These are phyloP conservation scores for Xylaria sp. DNA, from an alignment of 2,329 filamentous ascomycete species.

Conservation along the genomic window DNA sequence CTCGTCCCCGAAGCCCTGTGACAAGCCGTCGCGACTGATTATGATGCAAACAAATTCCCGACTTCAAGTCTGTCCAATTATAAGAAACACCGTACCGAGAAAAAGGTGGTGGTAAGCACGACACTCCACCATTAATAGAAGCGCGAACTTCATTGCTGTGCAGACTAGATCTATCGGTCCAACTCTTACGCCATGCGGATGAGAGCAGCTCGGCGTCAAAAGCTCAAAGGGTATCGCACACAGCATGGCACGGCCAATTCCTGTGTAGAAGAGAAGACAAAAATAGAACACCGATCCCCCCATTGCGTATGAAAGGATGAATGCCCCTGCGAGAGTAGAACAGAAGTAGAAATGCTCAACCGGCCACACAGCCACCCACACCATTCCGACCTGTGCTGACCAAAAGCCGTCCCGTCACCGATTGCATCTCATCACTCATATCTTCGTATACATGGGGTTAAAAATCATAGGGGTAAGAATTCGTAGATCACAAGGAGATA, in stretches of 20 bases:
- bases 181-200: slow-evolving; percentile 39
- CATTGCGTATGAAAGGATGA: slow-evolving; percentile 15
- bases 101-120: slow-evolving; percentile 8
- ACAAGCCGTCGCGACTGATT: slow-evolving; percentile 12
- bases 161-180: slow-evolving; percentile 38
- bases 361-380: slow-evolving; percentile 20
- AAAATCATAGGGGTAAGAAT: slow-evolving; percentile 15
- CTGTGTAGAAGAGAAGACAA: slow-evolving; percentile 35
- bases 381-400: slow-evolving; percentile 12
- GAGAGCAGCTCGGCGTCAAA: slow-evolving; percentile 36
- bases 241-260: slow-evolving; percentile 38
- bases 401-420: slow-evolving; percentile 15
- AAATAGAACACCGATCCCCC: slow-evolving; percentile 31
- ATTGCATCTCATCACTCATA: slow-evolving; percentile 28
- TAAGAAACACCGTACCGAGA: slow-evolving; percentile 21
- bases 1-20: neutral
- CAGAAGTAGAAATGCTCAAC: slow-evolving; percentile 18
- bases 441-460: slow-evolving; percentile 36
- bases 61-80: slow-evolving; percentile 21
- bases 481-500: slow-evolving; percentile 6
- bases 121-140: slow-evolving; percentile 37
- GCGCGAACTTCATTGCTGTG: slow-evolving; percentile 42
- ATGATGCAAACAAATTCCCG: slow-evolving; percentile 26
- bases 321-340: slow-evolving; percentile 27
- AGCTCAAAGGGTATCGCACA: slow-evolving; percentile 39